These are phyloP conservation scores for Trichoderma afroharzianum DNA, from an alignment of 2,329 filamentous ascomycete genomes.

Conservation along the genomic window DNA sequence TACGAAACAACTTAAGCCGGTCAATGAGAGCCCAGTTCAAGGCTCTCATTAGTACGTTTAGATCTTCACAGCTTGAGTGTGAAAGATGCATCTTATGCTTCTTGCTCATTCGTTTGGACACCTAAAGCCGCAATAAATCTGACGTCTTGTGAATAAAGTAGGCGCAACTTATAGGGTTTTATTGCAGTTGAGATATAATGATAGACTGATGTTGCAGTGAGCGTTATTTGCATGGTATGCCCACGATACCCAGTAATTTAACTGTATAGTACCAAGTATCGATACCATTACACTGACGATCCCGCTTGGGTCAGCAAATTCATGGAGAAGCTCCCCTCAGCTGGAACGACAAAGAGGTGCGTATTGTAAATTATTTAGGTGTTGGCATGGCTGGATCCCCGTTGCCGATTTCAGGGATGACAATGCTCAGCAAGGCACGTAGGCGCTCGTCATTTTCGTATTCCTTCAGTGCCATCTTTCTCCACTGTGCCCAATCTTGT, in stretches of 20 bases:
- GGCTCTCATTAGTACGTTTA: too few species aligned
- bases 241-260: neutral
- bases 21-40: neutral
- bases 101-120: neutral
- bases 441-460: neutral
- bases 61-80: neutral
- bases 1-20: neutral
- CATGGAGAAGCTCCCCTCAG: neutral
- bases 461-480: neutral
- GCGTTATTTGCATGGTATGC: neutral
- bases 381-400: neutral
- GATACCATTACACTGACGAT: neutral
- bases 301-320: neutral
- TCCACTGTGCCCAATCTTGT: neutral
- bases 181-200: neutral
- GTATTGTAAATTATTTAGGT: neutral
- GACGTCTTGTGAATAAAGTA: neutral
- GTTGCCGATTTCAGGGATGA: neutral
- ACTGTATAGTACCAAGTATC: neutral
- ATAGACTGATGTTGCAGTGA: neutral
- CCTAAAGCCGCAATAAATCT: neutral
- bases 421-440: neutral
- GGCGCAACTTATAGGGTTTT: neutral
- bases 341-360: neutral
- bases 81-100: neutral